Evolutionary conservation across 495 filamentous ascomycete genomes (phyloP).

Genomic region (Pseudevernia furfuracea): DNA sequence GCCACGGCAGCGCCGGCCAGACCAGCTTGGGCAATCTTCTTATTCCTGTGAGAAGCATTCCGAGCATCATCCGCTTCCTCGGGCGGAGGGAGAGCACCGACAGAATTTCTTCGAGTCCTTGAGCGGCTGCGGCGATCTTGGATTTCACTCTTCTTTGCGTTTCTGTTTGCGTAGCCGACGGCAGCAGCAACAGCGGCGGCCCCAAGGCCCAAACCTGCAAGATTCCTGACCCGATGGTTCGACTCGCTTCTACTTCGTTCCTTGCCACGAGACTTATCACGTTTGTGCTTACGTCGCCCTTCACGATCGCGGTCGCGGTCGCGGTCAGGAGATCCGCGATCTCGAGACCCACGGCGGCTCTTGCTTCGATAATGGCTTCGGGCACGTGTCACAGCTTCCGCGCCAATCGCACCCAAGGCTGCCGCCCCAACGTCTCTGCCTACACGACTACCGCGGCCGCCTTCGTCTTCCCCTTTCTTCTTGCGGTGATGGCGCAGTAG

Average conservation of each 20-base stretch:
- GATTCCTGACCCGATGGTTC: conserved; percentile 47
- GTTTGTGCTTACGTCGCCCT: conserved; percentile 33
- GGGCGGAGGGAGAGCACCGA: conserved; percentile 33
- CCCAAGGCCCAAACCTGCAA: conserved; percentile 68
- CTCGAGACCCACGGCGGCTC: conserved; percentile 28
- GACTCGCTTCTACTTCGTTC: conserved; percentile 49
- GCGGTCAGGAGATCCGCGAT: conserved; percentile 30
- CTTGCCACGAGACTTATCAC: conserved; percentile 28
- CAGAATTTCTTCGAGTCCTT: conserved; percentile 50
- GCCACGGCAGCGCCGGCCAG: conserved; percentile 70
- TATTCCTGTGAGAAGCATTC: conserved; percentile 55
- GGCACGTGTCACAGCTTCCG: conserved; percentile 66
- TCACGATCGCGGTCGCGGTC: conserved; percentile 40
- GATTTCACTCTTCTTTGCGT: conserved; percentile 57
- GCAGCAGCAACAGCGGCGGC: conserved; percentile 77
- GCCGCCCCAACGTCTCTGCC: conserved; percentile 73
- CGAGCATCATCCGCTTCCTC: conserved; percentile 39
- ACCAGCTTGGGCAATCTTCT: conserved; percentile 68
- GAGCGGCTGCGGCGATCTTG: conserved; percentile 62
- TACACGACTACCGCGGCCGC: conserved; percentile 52
- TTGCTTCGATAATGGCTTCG: conserved; percentile 59
- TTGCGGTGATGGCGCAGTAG: conserved; percentile 62
- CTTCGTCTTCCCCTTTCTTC: conserved; percentile 51
- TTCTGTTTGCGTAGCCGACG: conserved; percentile 64
- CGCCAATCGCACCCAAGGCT: conserved; percentile 72